Evolutionary conservation across 345 rosid genomes (phyloP).

Genomic region (Eucalyptus marginata): DNA sequence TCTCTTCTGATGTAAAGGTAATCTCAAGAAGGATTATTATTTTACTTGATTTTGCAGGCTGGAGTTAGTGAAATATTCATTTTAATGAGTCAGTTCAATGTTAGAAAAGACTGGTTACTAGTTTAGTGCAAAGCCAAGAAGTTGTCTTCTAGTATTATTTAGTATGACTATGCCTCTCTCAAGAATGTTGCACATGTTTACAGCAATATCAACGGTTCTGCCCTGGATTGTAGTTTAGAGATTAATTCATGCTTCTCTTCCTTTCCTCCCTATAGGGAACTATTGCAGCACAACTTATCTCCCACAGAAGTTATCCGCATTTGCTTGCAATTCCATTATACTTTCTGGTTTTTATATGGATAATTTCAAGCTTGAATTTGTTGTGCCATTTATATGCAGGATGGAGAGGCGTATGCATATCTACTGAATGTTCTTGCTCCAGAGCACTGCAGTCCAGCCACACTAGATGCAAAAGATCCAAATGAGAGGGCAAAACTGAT

Average conservation of each 20-base stretch:
- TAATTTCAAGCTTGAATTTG: neutral
- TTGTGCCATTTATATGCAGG: constrained; percentile 28
- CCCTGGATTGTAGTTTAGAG: neutral
- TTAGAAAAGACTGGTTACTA: neutral
- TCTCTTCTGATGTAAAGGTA: constrained; percentile 87
- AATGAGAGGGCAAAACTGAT: constrained; percentile 64
- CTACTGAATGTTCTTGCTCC: constrained; percentile 88
- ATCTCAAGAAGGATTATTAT: neutral
- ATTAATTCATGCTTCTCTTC: neutral
- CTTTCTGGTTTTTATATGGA: neutral
- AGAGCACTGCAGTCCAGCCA: constrained; percentile 68
- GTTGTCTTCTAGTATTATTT: neutral
- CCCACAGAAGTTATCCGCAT: neutral
- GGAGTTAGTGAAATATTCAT: neutral
- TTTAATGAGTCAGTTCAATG: neutral
- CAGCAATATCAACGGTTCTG: accelerated
- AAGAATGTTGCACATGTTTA: neutral
- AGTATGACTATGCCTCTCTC: neutral
- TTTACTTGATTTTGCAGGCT: neutral
- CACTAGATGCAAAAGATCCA: constrained; percentile 59
- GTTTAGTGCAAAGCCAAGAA: neutral
- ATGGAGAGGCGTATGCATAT: constrained; percentile 81
- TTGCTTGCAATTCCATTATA: neutral
- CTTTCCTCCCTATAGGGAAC: neutral
- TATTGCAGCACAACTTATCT: neutral